Evolutionary conservation across 1,139 yeast genomes (phyloP), one percentile per base, ranked within the genome.

Genomic region (Nakaseomyces delphensis): DNA sequence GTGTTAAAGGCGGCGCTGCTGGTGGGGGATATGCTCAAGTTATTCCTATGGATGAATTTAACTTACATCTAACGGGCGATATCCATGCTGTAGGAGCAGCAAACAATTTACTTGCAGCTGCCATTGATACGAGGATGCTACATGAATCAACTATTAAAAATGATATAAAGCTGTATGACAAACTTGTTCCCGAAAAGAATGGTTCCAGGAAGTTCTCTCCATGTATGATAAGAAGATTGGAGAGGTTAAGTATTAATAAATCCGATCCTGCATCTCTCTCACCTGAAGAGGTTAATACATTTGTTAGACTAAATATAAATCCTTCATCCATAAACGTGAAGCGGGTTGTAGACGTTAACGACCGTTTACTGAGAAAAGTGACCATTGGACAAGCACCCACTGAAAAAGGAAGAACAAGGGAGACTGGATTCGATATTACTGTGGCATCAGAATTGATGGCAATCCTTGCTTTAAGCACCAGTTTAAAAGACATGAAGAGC

Each of bases 21-120:
- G 98, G 98, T 62, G 98, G 98, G 63, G 98, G 98, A 48, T 91
- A 89, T 68, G 83, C 97, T 8, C 97, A 91, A 69, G 97, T 91
- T 41, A 87, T 91, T 60, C 98, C 98, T 50, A 91, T 91, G 98
- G 98, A 91, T 65, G 98, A 91, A 67, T 91, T 91, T 73, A 91
- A 91, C 71, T 79, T 91, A 84, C 98, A 91, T 64, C 79, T 91
- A 53, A 91, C 98, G 41, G 98, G 98, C 65, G 98, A 91, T 65
- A 89, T 91, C 55, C 98, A 91, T 65, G 98, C 98, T 44, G 86
- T 91, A 53, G 78, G 95, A 43, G 89, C 89, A 73, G 97, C 98
- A 42, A 89, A 87, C 65, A 91, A 91, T 67, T 70, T 91, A 62
- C 73, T 91, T 54, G 97, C 97, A 47, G 98, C 98, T 45, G 98